Conservation (phyloP, 345 rosid species). For the Corymbia maculata region DNA sequence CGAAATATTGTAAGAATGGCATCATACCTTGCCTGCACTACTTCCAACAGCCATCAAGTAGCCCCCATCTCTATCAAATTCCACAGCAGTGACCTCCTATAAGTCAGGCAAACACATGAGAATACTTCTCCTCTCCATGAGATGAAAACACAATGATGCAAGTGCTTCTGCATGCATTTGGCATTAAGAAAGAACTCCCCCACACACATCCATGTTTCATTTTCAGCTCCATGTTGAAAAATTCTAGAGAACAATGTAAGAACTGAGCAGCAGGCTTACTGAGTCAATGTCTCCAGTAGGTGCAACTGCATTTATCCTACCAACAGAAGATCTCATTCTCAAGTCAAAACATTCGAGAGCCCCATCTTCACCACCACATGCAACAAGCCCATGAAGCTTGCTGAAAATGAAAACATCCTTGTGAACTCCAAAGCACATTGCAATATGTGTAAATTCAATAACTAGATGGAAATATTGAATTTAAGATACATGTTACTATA, state of each 20-base stretch:
- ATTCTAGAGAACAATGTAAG: neutral
- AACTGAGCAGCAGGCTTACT: conserved; percentile 16
- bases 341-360: conserved; percentile 87
- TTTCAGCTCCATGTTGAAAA: neutral
- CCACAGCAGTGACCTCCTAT: conserved; percentile 86
- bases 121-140: neutral
- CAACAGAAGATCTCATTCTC: conserved; percentile 76
- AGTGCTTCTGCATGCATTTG: neutral
- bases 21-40: conserved; percentile 76
- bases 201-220: neutral
- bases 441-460: neutral
- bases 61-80: conserved; percentile 79
- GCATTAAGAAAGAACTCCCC: neutral
- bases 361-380: conserved; percentile 99
- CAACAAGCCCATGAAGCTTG: conserved; percentile 83
- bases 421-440: neutral
- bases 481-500: neutral
- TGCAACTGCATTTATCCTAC: conserved; percentile 73
- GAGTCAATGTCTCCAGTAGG: conserved; percentile 63
- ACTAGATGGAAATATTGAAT: neutral
- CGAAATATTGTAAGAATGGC: neutral
- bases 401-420: conserved; percentile 13
- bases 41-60: conserved; percentile 85
- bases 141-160: neutral
- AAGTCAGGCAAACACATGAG: conserved; percentile 1